Conservation (phyloP, 768 basidiomycete species). For the Hemileccinum impolitum region DNA sequence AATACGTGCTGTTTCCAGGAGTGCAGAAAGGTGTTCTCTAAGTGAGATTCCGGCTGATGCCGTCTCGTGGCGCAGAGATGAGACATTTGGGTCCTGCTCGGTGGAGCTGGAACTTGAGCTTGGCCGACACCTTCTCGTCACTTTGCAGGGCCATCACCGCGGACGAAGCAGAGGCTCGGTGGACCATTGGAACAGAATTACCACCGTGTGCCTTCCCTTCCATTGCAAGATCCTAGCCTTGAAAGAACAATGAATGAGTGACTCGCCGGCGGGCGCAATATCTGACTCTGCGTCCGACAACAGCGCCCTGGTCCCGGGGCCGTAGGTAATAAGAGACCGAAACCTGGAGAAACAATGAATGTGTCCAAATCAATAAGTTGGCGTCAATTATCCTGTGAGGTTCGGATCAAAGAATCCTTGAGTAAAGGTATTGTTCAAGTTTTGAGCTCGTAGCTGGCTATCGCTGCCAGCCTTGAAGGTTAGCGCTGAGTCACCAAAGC, state of each 20-base stretch:
- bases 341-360: background rate
- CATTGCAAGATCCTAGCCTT: background rate
- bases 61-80: slow-evolving; percentile 4
- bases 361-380: background rate
- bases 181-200: background rate
- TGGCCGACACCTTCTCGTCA: background rate
- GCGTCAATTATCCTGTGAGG: too few species aligned
- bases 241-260: slow-evolving; percentile 8
- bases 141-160: slow-evolving; percentile 9
- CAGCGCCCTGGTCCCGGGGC: slow-evolving; percentile 1
- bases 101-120: background rate
- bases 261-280: background rate
- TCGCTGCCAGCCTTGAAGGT: too few species aligned
- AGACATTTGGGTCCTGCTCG: background rate
- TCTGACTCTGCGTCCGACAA: slow-evolving; percentile 3
- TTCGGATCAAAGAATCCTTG: too few species aligned
- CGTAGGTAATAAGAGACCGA: background rate
- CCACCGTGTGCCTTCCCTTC: slow-evolving; percentile 14
- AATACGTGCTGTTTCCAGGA: background rate
- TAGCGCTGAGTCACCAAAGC: slow-evolving; percentile 8
- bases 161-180: slow-evolving; percentile 14
- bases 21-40: background rate
- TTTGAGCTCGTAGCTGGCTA: too few species aligned
- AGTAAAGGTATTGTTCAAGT: too few species aligned
- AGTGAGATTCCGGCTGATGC: background rate